phyloP scores from a whole-genome alignment of 495 filamentous ascomycete genomes.

The Xylaria palmicola region DNA sequence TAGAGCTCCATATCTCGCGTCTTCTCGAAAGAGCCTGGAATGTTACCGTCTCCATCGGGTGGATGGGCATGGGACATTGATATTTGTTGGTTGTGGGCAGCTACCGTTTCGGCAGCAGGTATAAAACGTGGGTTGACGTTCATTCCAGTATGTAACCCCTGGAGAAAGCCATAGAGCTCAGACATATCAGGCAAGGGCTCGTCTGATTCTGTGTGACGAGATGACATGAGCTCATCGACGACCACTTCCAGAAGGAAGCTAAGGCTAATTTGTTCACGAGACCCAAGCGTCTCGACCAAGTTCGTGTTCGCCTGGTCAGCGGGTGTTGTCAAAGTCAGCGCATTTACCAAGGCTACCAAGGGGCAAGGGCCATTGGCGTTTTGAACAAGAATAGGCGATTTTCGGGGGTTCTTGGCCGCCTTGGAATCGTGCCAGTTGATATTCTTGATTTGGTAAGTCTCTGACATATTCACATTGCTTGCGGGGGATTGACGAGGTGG shows the following conservation, averaged over 20 bases:
- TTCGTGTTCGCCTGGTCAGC: slow-evolving; percentile 58
- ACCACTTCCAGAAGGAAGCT: slow-evolving; percentile 81
- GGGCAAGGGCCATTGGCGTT: slow-evolving; percentile 95
- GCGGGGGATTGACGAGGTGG: slow-evolving; percentile 34
- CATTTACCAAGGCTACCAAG: slow-evolving; percentile 89
- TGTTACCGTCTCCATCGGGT: slow-evolving; percentile 43
- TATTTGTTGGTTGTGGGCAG: slow-evolving; percentile 44
- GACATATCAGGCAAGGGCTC: slow-evolving; percentile 73
- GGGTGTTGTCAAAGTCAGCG: slow-evolving; percentile 76
- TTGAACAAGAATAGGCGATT: slow-evolving; percentile 81
- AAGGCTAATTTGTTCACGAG: slow-evolving; percentile 83
- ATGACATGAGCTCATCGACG: slow-evolving; percentile 86
- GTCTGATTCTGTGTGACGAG: slow-evolving; percentile 42
- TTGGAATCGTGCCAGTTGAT: slow-evolving; percentile 45
- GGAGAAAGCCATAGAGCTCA: slow-evolving; percentile 82
- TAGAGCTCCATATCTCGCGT: slow-evolving; percentile 86
- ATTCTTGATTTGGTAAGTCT: slow-evolving; percentile 50
- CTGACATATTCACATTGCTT: slow-evolving; percentile 34
- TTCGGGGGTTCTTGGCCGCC: slow-evolving; percentile 39
- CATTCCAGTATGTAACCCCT: slow-evolving; percentile 93
- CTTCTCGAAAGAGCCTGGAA: slow-evolving; percentile 74
- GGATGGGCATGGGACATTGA: slow-evolving; percentile 41
- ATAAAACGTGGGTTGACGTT: slow-evolving; percentile 93
- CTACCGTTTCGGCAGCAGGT: slow-evolving; percentile 38
- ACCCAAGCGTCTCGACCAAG: slow-evolving; percentile 70